phyloP scores from a whole-genome alignment of 2,329 filamentous ascomycete species.

The Sporothrix dimorphospora region DNA sequence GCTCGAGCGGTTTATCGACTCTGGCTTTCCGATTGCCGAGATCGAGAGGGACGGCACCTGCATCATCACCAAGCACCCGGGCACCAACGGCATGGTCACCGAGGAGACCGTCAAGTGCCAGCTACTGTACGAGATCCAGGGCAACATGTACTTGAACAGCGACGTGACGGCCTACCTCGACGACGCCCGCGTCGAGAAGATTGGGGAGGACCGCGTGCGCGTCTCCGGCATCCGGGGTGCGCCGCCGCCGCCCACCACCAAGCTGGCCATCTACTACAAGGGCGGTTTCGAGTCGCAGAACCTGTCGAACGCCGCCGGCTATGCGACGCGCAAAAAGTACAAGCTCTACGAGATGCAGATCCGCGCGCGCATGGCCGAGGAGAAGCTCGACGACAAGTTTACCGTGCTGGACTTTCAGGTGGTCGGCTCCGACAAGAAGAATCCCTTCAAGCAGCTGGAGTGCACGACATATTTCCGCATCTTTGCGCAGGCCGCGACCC shows the following conservation, averaged over 20 bases:
- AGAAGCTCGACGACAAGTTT: constrained; percentile 46
- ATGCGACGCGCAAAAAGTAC: constrained; percentile 53
- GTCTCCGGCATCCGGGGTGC: constrained; percentile 48
- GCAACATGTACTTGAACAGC: constrained; percentile 51
- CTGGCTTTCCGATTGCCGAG: constrained; percentile 46
- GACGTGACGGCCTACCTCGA: constrained; percentile 50
- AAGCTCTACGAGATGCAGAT: constrained; percentile 54
- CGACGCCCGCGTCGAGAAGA: constrained; percentile 43
- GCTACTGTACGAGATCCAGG: constrained; percentile 34
- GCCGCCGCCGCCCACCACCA: constrained; percentile 55
- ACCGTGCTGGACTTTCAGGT: constrained; percentile 57
- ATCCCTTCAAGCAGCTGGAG: constrained; percentile 46
- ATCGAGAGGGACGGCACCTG: constrained; percentile 41
- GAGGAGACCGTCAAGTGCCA: constrained; percentile 29
- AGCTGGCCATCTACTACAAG: constrained; percentile 54
- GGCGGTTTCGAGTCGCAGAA: constrained; percentile 53
- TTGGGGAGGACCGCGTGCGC: constrained; percentile 43
- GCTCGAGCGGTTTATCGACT: constrained; percentile 38
- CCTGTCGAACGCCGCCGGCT: constrained; percentile 51
- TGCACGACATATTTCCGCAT: constrained; percentile 52
- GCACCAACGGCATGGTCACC: constrained; percentile 45
- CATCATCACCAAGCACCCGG: constrained; percentile 44
- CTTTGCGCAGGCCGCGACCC: constrained; percentile 45
- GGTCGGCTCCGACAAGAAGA: constrained; percentile 30
- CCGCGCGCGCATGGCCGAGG: constrained; percentile 34